A percentile compares a stretch with the other conserved stretches of the same genome.
phyloP scores from a whole-genome alignment of 148 eudicot genomes.

The Gaultheria prostrata region DNA sequence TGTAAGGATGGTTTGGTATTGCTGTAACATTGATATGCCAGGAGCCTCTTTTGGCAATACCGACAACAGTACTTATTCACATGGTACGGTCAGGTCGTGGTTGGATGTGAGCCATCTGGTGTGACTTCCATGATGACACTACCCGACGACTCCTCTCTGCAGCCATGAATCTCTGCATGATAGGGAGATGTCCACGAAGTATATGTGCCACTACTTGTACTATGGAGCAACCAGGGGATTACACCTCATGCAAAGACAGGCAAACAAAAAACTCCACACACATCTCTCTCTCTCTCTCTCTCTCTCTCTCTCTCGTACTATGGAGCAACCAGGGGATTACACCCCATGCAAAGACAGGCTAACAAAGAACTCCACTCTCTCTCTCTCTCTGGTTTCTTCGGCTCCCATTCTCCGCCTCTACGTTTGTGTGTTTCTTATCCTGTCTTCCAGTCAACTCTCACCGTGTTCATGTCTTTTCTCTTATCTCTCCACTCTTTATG shows the following conservation, averaged over 20 bases:
- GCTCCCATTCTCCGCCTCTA: background rate
- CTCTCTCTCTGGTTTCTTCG: background rate
- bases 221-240: background rate
- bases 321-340: background rate
- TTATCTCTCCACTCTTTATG: background rate
- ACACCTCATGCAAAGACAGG: background rate
- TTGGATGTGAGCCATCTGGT: background rate
- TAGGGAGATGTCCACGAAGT: background rate
- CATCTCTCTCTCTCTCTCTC: no score
- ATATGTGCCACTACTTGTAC: background rate
- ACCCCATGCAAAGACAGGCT: background rate
- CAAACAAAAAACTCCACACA: background rate
- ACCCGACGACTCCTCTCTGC: background rate
- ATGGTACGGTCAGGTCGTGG: background rate
- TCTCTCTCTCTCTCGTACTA: background rate
- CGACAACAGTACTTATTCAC: background rate
- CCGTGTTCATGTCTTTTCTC: background rate
- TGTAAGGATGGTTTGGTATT: background rate
- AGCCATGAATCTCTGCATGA: background rate
- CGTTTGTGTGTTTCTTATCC: background rate
- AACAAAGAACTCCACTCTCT: background rate
- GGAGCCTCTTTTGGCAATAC: no score
- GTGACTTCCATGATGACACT: background rate
- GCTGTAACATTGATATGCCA: no score
- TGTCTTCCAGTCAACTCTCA: background rate